A percentile compares a stretch with the other conserved stretches of the same genome.
These are phyloP conservation scores for Anthracocystis panici-leucophaei DNA, from an alignment of 1,284 basidiomycete genomes.

Conservation along the genomic window DNA sequence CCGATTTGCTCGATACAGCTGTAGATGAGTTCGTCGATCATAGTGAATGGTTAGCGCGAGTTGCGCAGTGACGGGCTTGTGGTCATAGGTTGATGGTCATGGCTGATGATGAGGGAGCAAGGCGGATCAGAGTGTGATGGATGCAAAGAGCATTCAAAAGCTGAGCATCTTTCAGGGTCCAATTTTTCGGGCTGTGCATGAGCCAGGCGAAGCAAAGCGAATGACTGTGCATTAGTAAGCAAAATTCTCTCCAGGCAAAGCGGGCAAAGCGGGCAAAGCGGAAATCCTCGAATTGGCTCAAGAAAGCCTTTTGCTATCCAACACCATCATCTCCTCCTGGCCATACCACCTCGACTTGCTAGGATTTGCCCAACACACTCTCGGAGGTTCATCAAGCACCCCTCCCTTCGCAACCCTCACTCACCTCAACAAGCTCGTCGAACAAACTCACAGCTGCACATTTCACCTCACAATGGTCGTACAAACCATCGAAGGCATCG, in stretches of 20 bases:
- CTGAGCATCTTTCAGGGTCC: slow-evolving; percentile 14
- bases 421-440: not conserved
- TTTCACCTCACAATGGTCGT: slow-evolving; percentile 23
- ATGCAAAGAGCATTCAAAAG: not conserved
- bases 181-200: not conserved
- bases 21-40: slow-evolving; percentile 81
- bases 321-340: slow-evolving; percentile 2
- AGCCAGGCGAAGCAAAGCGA: not conserved
- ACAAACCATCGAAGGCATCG: slow-evolving; percentile 55
- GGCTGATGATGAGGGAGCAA: not conserved
- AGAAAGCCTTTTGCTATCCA: not conserved
- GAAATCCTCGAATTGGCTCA: not conserved
- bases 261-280: no score
- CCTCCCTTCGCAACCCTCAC: not conserved
- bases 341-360: not conserved
- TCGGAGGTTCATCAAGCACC: not conserved
- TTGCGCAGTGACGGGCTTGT: not conserved
- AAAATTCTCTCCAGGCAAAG: not conserved
- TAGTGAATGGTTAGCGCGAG: slow-evolving; percentile 11
- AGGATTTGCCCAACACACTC: not conserved
- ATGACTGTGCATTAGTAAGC: slow-evolving; percentile 22
- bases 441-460: not conserved
- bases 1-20: slow-evolving; percentile 81
- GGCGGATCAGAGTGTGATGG: not conserved
- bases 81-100: slow-evolving; percentile 1